phyloP scores from a whole-genome alignment of 2,329 filamentous ascomycete genomes.

The Esteya vermicola region DNA sequence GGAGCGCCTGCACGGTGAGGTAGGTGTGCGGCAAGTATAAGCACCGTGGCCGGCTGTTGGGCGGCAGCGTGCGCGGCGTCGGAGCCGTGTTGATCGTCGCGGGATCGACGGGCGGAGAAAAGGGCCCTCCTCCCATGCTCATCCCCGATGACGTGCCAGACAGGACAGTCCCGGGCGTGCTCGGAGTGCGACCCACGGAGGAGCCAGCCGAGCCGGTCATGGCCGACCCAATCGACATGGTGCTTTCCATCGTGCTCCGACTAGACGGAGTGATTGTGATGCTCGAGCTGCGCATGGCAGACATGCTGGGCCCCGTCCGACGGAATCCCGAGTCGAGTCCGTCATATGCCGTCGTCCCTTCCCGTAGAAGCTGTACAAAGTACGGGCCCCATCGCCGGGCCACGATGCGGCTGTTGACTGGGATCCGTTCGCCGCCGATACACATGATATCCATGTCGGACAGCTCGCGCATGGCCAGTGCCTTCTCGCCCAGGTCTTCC shows the following conservation, averaged over 20 bases:
- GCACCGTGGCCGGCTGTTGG: conserved; percentile 61
- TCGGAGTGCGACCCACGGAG: conserved; percentile 23
- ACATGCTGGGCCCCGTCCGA: conserved; percentile 29
- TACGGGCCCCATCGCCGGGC: conserved; percentile 87
- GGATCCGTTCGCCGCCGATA: conserved; percentile 78
- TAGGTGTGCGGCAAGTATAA: conserved; percentile 89
- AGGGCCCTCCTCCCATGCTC: conserved; percentile 13
- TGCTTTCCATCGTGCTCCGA: conserved; percentile 33
- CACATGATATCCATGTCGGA: conserved; percentile 95
- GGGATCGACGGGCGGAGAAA: conserved; percentile 26
- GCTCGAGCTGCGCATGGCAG: conserved; percentile 58
- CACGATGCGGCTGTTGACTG: conserved; percentile 82
- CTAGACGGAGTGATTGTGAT: conserved; percentile 69
- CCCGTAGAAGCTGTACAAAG: conserved; percentile 80
- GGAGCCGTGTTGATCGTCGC: conserved; percentile 39
- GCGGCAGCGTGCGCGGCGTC: conserved; percentile 40
- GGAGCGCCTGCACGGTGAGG: conserved; percentile 74
- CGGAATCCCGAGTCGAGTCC: conserved; percentile 64
- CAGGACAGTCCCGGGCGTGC: conserved; percentile 28
- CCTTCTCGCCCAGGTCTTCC: conserved; percentile 72
- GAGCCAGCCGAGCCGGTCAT: conserved; percentile 18
- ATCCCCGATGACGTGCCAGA: conserved; percentile 18
- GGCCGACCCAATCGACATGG: conserved; percentile 25
- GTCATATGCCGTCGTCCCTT: conserved; percentile 59
- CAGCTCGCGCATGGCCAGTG: conserved; percentile 67